phyloP scores from a whole-genome alignment of 176 grass and related monocot genomes.

The maize (Zea mays) region DNA sequence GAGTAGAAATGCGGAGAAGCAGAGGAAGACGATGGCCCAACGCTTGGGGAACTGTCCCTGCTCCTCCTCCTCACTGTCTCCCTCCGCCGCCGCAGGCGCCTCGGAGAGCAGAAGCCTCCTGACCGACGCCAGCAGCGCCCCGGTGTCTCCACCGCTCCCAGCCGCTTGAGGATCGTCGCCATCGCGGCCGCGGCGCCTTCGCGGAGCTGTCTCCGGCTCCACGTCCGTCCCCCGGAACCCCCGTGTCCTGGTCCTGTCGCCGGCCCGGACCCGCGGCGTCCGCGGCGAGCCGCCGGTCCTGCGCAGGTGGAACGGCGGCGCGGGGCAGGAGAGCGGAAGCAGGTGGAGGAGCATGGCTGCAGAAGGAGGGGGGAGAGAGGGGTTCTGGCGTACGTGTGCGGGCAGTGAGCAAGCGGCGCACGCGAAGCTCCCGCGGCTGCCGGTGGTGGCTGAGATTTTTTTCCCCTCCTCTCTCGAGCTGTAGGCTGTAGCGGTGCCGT shows the following conservation, averaged over 20 bases:
- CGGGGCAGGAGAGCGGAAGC: constrained; percentile 46
- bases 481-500: neutral
- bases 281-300: neutral
- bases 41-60: constrained; percentile 65
- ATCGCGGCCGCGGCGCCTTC: neutral
- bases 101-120: constrained; percentile 37
- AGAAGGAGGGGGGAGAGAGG: neutral
- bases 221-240: constrained; percentile 41
- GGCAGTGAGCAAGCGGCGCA: neutral
- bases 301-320: neutral
- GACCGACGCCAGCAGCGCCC: constrained; percentile 36
- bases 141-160: neutral
- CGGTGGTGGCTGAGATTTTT: constrained; percentile 20
- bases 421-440: neutral
- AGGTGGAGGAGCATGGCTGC: constrained; percentile 50
- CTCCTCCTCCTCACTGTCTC: constrained; percentile 4
- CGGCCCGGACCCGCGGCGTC: neutral
- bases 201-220: constrained; percentile 27
- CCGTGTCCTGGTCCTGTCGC: constrained; percentile 13
- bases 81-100: neutral
- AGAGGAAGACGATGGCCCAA: constrained; percentile 85
- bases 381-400: neutral
- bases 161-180: neutral
- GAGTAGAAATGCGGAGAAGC: constrained; percentile 93
- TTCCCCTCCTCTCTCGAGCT: neutral